Percentiles rank a stretch among this genome's conserved stretches.
phyloP scores from a whole-genome alignment of 805 yeast genomes.

The Candida broadrunensis region DNA sequence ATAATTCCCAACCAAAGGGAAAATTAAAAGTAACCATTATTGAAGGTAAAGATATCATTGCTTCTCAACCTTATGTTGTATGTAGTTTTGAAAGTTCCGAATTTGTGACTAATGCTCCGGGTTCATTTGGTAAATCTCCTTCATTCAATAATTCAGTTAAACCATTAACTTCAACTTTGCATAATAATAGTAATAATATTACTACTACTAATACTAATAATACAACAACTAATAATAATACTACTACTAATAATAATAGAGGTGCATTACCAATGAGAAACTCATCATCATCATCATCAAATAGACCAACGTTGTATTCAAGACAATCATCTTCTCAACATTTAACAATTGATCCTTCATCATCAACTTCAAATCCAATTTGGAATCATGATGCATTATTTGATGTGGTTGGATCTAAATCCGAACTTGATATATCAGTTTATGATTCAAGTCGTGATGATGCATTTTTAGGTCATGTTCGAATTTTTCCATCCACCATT shows the following conservation, averaged over 20 bases:
- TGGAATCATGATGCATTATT: conserved; percentile 94
- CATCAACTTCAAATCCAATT: conserved; percentile 54
- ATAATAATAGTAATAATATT: no score
- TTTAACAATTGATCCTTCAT: conserved; percentile 17
- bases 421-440: conserved; percentile 85
- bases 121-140: conserved; percentile 36
- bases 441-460: conserved; percentile 85
- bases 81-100: conserved; percentile 91
- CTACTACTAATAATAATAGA: not conserved
- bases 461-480: conserved; percentile 80
- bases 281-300: conserved; percentile 7
- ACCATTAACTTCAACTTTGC: conserved; percentile 1
- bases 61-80: conserved; percentile 81
- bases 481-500: conserved; percentile 58
- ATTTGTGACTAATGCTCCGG: conserved; percentile 81
- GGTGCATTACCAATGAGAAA: conserved; percentile 12
- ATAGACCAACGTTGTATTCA: conserved; percentile 35
- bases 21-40: conserved; percentile 76
- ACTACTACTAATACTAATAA: no score
- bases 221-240: no score
- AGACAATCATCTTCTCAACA: conserved; percentile 38
- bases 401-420: conserved; percentile 81
- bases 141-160: conserved; percentile 2
- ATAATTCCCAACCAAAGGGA: conserved; percentile 62
- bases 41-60: conserved; percentile 68